Evolutionary conservation across 2,329 filamentous ascomycete genomes (phyloP), one percentile per base, ranked within the genome.

Genomic region (Colletotrichum cordylinicola): DNA sequence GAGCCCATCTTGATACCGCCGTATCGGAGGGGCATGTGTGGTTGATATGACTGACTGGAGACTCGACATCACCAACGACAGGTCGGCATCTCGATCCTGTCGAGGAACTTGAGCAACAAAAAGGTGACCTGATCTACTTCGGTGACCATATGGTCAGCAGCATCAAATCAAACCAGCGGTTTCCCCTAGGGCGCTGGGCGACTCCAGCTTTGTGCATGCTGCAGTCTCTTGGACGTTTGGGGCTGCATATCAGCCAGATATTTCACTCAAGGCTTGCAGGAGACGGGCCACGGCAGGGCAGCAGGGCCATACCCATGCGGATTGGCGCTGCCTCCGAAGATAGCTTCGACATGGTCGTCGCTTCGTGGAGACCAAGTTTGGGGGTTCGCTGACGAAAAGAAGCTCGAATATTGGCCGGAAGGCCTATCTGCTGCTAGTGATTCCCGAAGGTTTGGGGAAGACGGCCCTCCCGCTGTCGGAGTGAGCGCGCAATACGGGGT

Each of bases 231-330:
- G 66, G 64, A 73, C 70, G 73, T 75, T 75, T 69, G 73, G 73
- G 43, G 73, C 73, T 75, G 73, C 73, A 75, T 68, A 75, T 75
- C 35, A 69, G 56, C 73, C 69, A 69, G 73, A 75, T 67, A 73
- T 65, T 48, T 67, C 73, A 67, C 70, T 73, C 70, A 61, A 58
- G 33, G 65, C 69, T 66, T 68, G 70, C 64, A 60, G 64, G 33
- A 58, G 43, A 68, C 64, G 64, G 73, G 39, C 33, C 62, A 67
- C 69, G 73, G 56, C 69, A 75, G 33, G 39, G 67, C 67, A 69
- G n/a, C 73, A 75, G 39, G 39, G 35, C 67, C 55, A 31, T 43
- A 69, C 67, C 69, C 73, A 75, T 73, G 73, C 43, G 70, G 61
- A 43, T 37, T 68, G 62, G 55, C 24, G 39, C 56, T 73, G 55